Evolutionary conservation across 2,329 filamentous ascomycete genomes (phyloP).

Genomic region (Cladophialophora bantiana): DNA sequence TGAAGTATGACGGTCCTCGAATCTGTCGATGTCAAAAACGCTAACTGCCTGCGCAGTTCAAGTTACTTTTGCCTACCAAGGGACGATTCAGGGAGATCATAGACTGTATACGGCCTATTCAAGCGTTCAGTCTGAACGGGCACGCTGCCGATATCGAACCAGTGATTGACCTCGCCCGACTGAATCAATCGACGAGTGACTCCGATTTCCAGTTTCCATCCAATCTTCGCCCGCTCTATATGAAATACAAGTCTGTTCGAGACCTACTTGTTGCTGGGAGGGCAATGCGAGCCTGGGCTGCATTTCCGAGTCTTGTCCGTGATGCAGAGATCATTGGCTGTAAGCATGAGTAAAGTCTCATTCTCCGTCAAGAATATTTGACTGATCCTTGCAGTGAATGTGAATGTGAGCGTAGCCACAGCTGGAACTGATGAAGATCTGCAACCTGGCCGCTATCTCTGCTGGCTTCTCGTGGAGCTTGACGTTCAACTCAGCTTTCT

Average conservation of each 20-base stretch:
- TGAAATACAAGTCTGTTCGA: slow-evolving; percentile 22
- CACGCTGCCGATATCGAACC: neutral
- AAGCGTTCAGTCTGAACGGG: slow-evolving; percentile 23
- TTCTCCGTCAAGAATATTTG: neutral
- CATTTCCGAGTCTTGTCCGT: slow-evolving; percentile 27
- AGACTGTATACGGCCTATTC: slow-evolving; percentile 19
- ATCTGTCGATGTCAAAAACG: neutral
- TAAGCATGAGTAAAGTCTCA: slow-evolving; percentile 16
- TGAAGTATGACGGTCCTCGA: slow-evolving; percentile 17
- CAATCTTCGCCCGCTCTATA: slow-evolving; percentile 22
- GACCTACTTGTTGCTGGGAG: slow-evolving; percentile 27
- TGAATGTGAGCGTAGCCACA: neutral
- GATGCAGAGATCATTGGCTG: slow-evolving; percentile 30
- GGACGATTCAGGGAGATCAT: slow-evolving; percentile 21
- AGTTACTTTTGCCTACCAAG: slow-evolving; percentile 17
- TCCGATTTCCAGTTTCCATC: neutral
- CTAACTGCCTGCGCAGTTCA: slow-evolving; percentile 28
- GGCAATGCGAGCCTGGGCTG: slow-evolving; percentile 31
- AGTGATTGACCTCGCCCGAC: neutral
- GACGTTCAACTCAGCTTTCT: slow-evolving; percentile 34
- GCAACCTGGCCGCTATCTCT: slow-evolving; percentile 30
- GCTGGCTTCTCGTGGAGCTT: slow-evolving; percentile 34
- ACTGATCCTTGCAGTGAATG: slow-evolving; percentile 28
- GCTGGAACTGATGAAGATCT: slow-evolving; percentile 3
- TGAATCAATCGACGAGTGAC: slow-evolving; percentile 8